These are phyloP conservation scores for Fusarium vanettenii DNA, from an alignment of 2,329 filamentous ascomycete genomes.

Conservation along the genomic window DNA sequence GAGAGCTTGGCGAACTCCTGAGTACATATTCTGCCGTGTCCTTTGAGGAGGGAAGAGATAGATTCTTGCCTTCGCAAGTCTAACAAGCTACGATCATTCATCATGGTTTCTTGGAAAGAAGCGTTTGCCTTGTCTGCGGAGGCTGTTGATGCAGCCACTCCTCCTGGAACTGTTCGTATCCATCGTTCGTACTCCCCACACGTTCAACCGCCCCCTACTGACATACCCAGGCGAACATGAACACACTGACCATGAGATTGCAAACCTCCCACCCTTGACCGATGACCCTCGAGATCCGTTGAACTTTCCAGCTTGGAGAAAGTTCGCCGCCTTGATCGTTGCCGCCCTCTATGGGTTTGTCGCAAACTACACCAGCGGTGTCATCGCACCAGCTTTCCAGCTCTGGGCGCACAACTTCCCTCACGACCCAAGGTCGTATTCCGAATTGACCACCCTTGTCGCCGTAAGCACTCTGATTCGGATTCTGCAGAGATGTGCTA, in stretches of 20 bases:
- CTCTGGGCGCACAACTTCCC: constrained; percentile 48
- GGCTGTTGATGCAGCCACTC: constrained; percentile 23
- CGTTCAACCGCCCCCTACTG: fast-evolving
- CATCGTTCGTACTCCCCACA: neutral
- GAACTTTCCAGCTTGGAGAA: constrained; percentile 50
- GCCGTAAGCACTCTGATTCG: constrained; percentile 37
- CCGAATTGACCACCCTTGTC: constrained; percentile 46
- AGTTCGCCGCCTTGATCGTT: constrained; percentile 42
- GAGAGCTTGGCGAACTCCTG: neutral
- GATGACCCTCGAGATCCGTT: constrained; percentile 51
- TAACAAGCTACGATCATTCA: neutral
- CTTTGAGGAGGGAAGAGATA: neutral
- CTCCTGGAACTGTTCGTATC: constrained; percentile 22
- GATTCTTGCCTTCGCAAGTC: neutral
- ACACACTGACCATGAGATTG: neutral
- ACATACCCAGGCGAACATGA: constrained; percentile 7
- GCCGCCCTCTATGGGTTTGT: constrained; percentile 49
- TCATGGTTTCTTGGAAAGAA: constrained; percentile 19
- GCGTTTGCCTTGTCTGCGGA: constrained; percentile 13
- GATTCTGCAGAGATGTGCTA: neutral
- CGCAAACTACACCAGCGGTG: constrained; percentile 48
- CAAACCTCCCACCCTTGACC: neutral
- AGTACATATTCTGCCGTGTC: constrained; percentile 14
- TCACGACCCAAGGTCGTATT: constrained; percentile 30
- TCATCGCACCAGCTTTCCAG: constrained; percentile 48